Conservation (phyloP, 1,284 basidiomycete species). For the Naganishia liquefaciens region DNA sequence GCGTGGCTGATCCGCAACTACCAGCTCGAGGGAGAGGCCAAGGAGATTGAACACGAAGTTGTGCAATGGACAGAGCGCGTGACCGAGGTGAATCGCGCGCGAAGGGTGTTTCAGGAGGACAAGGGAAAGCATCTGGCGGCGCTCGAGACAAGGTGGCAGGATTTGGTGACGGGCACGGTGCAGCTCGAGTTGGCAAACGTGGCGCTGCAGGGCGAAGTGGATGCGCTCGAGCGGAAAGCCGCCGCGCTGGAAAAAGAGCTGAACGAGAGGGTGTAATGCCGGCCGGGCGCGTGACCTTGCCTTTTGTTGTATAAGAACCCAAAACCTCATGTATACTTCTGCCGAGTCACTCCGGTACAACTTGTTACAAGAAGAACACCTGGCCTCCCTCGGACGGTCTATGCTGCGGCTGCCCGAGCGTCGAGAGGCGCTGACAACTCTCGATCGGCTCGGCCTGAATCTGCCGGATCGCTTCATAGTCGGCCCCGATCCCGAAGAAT, state of each 20-base stretch:
- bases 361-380: constrained; percentile 17
- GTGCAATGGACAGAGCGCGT: constrained; percentile 72
- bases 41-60: constrained; percentile 69
- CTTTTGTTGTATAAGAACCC: constrained; percentile 24
- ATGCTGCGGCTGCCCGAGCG: constrained; percentile 22
- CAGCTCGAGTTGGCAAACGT: constrained; percentile 53
- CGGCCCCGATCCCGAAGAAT: constrained; percentile 81
- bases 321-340: too few relatives aligned
- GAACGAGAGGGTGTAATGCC: constrained; percentile 33
- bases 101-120: constrained; percentile 66
- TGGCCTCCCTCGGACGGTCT: constrained; percentile 13
- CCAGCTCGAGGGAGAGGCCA: constrained; percentile 73
- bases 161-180: constrained; percentile 48
- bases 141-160: constrained; percentile 52
- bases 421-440: constrained; percentile 72
- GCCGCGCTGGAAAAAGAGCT: constrained; percentile 46
- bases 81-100: constrained; percentile 77
- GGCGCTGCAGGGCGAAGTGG: constrained; percentile 51
- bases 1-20: constrained; percentile 90
- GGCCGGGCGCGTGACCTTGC: background rate
- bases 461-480: constrained; percentile 69
- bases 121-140: constrained; percentile 47
- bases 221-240: constrained; percentile 44
- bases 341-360: too few relatives aligned
- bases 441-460: constrained; percentile 48